These are phyloP conservation scores for Cicer yamashitae DNA, from an alignment of 306 rosid genomes.

Conservation along the genomic window DNA sequence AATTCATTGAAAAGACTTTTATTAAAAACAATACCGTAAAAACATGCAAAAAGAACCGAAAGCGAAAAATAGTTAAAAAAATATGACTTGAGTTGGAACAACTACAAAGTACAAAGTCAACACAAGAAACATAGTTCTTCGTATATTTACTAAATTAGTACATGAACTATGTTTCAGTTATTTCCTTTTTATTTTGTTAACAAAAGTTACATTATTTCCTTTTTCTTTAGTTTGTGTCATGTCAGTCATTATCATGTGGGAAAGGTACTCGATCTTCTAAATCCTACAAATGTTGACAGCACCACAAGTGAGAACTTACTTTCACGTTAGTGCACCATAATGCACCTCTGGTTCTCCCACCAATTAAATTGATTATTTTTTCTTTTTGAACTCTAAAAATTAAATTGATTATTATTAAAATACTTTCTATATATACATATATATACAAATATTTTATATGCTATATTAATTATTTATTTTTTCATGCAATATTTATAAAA, in stretches of 20 bases:
- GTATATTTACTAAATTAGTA: conserved; percentile 33
- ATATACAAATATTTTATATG: no score
- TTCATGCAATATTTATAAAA: no score
- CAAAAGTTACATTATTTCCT: not conserved
- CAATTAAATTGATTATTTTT: not conserved
- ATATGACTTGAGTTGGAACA: no score
- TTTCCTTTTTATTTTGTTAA: not conserved
- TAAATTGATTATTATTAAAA: no score
- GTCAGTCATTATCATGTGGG: conserved; percentile 53
- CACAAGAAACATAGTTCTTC: not conserved
- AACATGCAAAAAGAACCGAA: no score
- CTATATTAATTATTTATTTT: no score
- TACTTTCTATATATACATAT: no score
- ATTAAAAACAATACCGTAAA: no score
- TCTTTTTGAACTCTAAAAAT: no score
- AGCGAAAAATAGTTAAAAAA: no score
- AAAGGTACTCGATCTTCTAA: conserved; percentile 49
- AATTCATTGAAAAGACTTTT: no score
- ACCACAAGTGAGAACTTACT: conserved; percentile 28
- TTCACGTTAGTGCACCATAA: conserved; percentile 37
- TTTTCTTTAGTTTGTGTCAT: not conserved
- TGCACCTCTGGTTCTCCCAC: conserved; percentile 11
- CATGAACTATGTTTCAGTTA: conserved; percentile 21
- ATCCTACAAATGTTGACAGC: conserved; percentile 61
- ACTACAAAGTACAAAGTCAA: no score